Conservation (phyloP, 345 rosid species). For the Aquilaria sinensis region DNA sequence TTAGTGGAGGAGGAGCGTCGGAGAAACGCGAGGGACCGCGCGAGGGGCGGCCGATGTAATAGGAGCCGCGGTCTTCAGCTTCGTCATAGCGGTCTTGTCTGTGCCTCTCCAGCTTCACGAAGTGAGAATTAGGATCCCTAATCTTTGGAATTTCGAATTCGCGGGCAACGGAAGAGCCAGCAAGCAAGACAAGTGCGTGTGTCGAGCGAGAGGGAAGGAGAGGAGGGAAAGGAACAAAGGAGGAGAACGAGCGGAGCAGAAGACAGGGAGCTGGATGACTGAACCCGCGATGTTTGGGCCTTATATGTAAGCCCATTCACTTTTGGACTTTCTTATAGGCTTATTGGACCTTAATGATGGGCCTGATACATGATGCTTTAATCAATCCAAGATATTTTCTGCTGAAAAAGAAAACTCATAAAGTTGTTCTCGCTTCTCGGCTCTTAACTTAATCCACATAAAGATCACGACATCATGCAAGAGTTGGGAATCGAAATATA, state of each 20-base stretch:
- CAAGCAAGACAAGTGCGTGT: neutral
- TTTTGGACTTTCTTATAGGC: neutral
- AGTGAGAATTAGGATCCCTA: constrained; percentile 16
- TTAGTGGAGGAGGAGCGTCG: constrained; percentile 26
- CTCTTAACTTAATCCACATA: too few species aligned
- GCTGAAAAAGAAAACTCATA: too few species aligned
- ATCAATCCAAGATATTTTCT: too few species aligned
- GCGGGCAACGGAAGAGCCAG: neutral
- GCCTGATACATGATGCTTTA: too few species aligned
- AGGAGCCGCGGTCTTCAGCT: constrained; percentile 19
- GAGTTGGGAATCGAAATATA: too few species aligned
- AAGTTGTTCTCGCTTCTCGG: too few species aligned
- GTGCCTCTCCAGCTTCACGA: constrained; percentile 68
- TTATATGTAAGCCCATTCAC: neutral
- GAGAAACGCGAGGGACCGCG: constrained; percentile 48
- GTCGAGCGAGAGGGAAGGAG: neutral
- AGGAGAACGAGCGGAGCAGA: neutral
- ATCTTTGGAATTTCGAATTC: constrained; percentile 15
- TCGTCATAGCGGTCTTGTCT: constrained; percentile 57
- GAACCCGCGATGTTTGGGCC: too few species aligned
- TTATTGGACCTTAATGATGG: too few species aligned
- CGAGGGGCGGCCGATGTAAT: constrained; percentile 26
- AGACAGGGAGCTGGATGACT: too few species aligned
- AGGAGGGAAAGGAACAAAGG: too few species aligned
- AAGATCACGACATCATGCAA: too few species aligned